These are phyloP conservation scores for Acorus gramineus DNA, from an alignment of 106 monocot genomes.

Conservation along the genomic window DNA sequence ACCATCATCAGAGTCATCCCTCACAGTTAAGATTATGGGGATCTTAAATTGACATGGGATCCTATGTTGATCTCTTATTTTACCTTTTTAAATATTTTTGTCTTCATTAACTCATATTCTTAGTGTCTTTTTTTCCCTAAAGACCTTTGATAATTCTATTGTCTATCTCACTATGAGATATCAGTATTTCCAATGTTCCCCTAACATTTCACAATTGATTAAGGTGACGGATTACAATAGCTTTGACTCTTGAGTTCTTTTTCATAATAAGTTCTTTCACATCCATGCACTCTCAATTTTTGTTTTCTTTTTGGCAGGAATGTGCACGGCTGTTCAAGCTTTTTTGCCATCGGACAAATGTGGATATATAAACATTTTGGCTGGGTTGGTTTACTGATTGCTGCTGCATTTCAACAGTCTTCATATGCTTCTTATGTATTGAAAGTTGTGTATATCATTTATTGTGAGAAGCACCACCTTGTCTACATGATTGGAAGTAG, in stretches of 20 bases:
- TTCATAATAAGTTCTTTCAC: neutral
- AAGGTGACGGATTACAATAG: no score
- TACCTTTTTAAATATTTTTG: no score
- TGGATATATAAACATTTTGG: slow-evolving; percentile 53
- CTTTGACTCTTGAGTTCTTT: neutral
- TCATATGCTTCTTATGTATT: slow-evolving; percentile 1
- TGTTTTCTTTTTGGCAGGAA: slow-evolving; percentile 40
- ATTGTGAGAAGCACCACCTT: no score
- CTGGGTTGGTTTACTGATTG: slow-evolving; percentile 44
- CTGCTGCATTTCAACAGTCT: neutral
- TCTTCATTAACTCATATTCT: neutral
- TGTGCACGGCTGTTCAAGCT: slow-evolving; percentile 91
- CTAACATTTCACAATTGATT: no score
- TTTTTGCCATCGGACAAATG: slow-evolving; percentile 50
- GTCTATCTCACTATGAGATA: no score
- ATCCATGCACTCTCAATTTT: neutral
- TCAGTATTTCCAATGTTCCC: no score
- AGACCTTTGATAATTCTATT: neutral
- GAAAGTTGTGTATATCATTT: no score
- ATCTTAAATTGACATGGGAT: no score
- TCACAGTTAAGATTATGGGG: no score
- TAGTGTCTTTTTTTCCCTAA: neutral
- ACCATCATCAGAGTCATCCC: no score
- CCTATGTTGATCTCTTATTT: no score
- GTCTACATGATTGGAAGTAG: no score